Evolutionary conservation across 1,139 yeast species (phyloP).

Genomic region (Pichia sp.): DNA sequence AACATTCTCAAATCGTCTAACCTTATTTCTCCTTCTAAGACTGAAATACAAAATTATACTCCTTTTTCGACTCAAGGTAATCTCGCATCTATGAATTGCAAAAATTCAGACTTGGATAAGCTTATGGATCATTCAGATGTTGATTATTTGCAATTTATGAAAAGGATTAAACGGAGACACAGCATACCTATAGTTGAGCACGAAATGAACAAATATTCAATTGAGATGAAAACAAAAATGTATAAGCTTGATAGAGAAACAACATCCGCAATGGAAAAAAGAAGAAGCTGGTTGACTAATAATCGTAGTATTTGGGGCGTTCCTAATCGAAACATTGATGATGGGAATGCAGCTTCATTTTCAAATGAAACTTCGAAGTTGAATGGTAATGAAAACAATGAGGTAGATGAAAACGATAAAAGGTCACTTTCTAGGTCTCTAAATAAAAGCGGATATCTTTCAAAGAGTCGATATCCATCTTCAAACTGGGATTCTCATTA

Average conservation of each 20-base stretch:
- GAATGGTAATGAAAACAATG: background rate
- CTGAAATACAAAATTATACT: background rate
- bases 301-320: conserved; percentile 4
- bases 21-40: background rate
- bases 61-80: conserved; percentile 8
- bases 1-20: background rate
- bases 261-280: conserved; percentile 1
- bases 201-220: conserved; percentile 24
- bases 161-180: conserved; percentile 26
- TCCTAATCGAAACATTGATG: background rate
- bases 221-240: conserved; percentile 17
- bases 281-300: conserved; percentile 6
- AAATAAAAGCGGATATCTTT: conserved; percentile 8
- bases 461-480: conserved; percentile 7
- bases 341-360: too few relatives aligned
- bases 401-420: background rate
- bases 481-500: conserved; percentile 3
- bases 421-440: background rate
- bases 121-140: conserved; percentile 1
- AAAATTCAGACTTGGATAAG: background rate
- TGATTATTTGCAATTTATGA: conserved; percentile 18
- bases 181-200: conserved; percentile 26
- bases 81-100: conserved; percentile 8
- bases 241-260: background rate
- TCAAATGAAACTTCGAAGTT: too few relatives aligned